phyloP scores from a whole-genome alignment of 164 flowering plant genomes.

The Annona squamosa region DNA sequence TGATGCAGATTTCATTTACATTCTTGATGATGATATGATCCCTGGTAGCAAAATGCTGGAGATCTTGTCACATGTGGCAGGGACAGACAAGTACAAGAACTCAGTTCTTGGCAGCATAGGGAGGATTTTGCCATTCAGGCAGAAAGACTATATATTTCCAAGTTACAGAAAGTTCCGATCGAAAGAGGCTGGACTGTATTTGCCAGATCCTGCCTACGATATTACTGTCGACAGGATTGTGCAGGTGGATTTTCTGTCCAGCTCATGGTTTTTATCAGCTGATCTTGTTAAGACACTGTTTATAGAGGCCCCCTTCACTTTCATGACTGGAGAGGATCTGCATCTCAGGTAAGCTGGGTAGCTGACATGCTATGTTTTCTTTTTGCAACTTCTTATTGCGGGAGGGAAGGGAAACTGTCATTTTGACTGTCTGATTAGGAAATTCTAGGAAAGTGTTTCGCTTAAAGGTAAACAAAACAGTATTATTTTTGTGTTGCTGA shows the following conservation, averaged over 20 bases:
- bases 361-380: not conserved
- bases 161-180: constrained; percentile 89
- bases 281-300: constrained; percentile 87
- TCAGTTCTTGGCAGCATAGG: constrained; percentile 95
- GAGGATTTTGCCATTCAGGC: constrained; percentile 84
- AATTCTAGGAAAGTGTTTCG: no score
- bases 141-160: constrained; percentile 87
- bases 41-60: constrained; percentile 88
- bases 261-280: constrained; percentile 95
- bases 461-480: not conserved
- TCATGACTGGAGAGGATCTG: constrained; percentile 93
- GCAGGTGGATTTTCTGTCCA: constrained; percentile 93
- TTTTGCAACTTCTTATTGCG: not conserved
- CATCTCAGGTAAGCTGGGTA: constrained; percentile 64
- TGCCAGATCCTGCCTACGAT: constrained; percentile 98
- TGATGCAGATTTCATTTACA: constrained; percentile 79
- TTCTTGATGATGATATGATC: constrained; percentile 95
- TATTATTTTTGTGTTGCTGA: not conserved
- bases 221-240: constrained; percentile 72
- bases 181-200: constrained; percentile 92
- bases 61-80: constrained; percentile 87
- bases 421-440: not conserved
- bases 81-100: constrained; percentile 87
- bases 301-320: constrained; percentile 86
- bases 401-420: not conserved